Evolutionary conservation across 345 rosid species (phyloP), one percentile per base, ranked within the genome.

Genomic region (Pistacia integerrima): DNA sequence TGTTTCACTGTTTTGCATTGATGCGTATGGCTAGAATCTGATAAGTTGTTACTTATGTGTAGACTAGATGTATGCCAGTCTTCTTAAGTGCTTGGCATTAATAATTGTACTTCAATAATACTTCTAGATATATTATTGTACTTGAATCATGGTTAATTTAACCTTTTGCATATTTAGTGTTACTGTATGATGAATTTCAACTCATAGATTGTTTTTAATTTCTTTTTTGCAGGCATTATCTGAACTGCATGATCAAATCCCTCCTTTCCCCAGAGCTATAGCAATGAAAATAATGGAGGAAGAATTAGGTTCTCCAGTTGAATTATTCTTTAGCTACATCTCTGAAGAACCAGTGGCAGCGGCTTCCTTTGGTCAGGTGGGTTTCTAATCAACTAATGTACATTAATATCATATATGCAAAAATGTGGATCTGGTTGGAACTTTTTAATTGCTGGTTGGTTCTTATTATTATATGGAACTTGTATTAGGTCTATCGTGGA

Each of bases 331-430:
- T 75, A 91, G 91, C 78, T 79, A 87, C 74, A 79, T 94, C 67
- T 93, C 98, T 59, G 87, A 91, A 80, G 97, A 94, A 79, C 92
- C 97, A 60, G 87, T 91, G 64, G 98, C 97, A 64, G 97, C 98
- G 58, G 97, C 97, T 71, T 94, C 98, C 79, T 94, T 93, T 85
- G 98, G 97, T 84, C 97, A 94, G 95, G 98, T 94, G 81, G 73
- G 63, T 64, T 73, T 76, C 54, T 36, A 52, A 38, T 55, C 20
- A 16, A 69, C 52, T 59, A 22, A 49, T 41, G 8, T 2, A 35
- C 75, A 61, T 78, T 17, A 56, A 36, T 74, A 41, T 41, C 46
- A 41, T 41, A 64, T 52, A 41, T 36, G 61, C 14, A 55, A 36
- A 28, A 52, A 28, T 48, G 22, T 46, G 58, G n/a, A 10, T 65